Percentiles rank a stretch among this genome's conserved stretches.
phyloP scores from a whole-genome alignment of 2,329 filamentous ascomycete genomes.

The Sporothrix protearum region DNA sequence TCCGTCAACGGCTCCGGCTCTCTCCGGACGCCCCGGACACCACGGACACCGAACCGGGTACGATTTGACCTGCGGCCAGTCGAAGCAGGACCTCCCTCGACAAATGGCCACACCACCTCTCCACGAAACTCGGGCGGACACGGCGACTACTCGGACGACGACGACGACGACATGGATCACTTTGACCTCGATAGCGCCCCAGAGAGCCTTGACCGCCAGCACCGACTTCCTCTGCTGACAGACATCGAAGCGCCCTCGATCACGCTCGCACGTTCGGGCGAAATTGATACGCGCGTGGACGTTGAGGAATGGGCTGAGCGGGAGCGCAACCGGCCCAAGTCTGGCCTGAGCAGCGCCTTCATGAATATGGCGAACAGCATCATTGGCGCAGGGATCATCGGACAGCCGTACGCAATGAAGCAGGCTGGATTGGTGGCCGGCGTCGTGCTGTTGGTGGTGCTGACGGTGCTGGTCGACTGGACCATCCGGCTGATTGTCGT shows the following conservation, averaged over 20 bases:
- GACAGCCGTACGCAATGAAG: constrained; percentile 91
- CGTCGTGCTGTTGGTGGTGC: constrained; percentile 67
- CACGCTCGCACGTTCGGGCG: constrained; percentile 54
- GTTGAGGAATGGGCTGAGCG: constrained; percentile 48
- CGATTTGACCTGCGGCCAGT: constrained; percentile 62
- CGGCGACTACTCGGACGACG: constrained; percentile 16
- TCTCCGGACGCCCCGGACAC: constrained; percentile 39
- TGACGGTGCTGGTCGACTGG: constrained; percentile 91
- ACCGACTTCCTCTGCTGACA: constrained; percentile 72
- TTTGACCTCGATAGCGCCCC: constrained; percentile 33
- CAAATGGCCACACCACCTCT: not conserved
- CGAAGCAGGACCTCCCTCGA: constrained; percentile 10
- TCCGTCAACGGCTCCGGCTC: not conserved
- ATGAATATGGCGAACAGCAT: constrained; percentile 99
- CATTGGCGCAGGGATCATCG: constrained; percentile 72
- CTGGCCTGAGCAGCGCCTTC: constrained; percentile 80
- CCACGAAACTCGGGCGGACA: constrained; percentile 2
- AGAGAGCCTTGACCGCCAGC: constrained; percentile 42
- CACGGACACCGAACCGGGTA: constrained; percentile 67
- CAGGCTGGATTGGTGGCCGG: constrained; percentile 86
- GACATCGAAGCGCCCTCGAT: constrained; percentile 78
- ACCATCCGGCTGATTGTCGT: constrained; percentile 95
- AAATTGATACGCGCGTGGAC: constrained; percentile 33
- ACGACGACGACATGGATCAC: constrained; percentile 32
- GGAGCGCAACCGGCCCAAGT: constrained; percentile 69